These are phyloP conservation scores for Penicillium waksmanii DNA, from an alignment of 495 filamentous ascomycete species.

Conservation along the genomic window DNA sequence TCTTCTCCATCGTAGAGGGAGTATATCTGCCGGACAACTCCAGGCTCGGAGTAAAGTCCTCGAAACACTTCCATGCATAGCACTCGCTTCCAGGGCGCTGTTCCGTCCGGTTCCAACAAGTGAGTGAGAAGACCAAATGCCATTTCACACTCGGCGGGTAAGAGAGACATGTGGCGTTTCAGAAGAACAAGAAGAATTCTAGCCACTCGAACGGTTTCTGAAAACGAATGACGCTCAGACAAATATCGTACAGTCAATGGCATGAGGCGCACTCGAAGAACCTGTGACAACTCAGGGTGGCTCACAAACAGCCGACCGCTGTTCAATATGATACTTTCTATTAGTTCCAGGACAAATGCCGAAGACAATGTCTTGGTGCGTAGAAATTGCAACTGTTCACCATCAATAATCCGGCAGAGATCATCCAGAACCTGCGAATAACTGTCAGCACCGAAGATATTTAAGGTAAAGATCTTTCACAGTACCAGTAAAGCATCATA, in stretches of 20 bases:
- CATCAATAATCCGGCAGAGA: slow-evolving; percentile 84
- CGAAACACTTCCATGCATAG: slow-evolving; percentile 90
- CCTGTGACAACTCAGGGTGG: slow-evolving; percentile 79
- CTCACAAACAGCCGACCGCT: slow-evolving; percentile 77
- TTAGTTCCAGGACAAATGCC: slow-evolving; percentile 84
- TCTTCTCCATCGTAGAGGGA: slow-evolving; percentile 74
- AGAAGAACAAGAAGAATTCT: slow-evolving; percentile 81
- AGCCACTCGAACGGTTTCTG: slow-evolving; percentile 78
- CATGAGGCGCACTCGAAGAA: slow-evolving; percentile 79
- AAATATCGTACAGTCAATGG: slow-evolving; percentile 79
- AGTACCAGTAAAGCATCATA: slow-evolving; percentile 80
- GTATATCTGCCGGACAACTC: slow-evolving; percentile 79
- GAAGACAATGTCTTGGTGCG: slow-evolving; percentile 74
- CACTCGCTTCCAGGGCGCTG: slow-evolving; percentile 78
- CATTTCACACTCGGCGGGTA: slow-evolving; percentile 81
- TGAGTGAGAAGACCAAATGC: slow-evolving; percentile 84
- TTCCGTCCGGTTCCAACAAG: slow-evolving; percentile 81
- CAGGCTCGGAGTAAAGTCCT: slow-evolving; percentile 78
- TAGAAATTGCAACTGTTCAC: slow-evolving; percentile 78
- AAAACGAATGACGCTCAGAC: slow-evolving; percentile 77
- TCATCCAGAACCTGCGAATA: slow-evolving; percentile 74
- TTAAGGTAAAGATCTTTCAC: background rate
- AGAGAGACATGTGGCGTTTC: slow-evolving; percentile 71
- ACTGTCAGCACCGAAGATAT: slow-evolving; percentile 23
- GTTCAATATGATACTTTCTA: slow-evolving; percentile 85